Evolutionary conservation across 2,329 filamentous ascomycete genomes (phyloP).

Genomic region (Neurospora crassa): DNA sequence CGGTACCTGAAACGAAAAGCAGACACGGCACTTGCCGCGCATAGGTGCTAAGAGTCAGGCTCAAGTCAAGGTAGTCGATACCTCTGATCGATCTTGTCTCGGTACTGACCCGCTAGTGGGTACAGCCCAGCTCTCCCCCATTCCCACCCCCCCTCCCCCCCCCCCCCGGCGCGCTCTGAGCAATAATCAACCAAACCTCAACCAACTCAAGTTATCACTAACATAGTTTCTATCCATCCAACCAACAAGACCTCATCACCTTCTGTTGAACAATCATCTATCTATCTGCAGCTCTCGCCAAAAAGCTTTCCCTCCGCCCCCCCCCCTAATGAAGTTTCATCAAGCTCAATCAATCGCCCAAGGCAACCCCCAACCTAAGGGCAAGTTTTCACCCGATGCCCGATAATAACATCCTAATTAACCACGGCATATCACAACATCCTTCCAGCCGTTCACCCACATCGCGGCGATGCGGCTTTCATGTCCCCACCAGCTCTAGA

Average conservation of each 20-base stretch:
- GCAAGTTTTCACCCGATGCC: background rate
- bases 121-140: background rate
- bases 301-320: background rate
- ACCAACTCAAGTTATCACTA: background rate
- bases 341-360: background rate
- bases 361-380: background rate
- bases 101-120: background rate
- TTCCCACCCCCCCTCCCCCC: background rate
- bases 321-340: background rate
- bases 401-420: background rate
- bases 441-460: background rate
- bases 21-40: background rate
- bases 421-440: background rate
- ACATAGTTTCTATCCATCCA: background rate
- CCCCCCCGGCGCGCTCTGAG: no score
- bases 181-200: background rate
- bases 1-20: no score
- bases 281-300: background rate
- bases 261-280: background rate
- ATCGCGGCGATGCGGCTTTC: background rate
- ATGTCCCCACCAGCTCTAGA: background rate
- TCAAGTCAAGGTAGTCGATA: no score
- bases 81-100: no score
- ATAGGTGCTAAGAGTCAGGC: background rate
- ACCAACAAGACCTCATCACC: background rate